A percentile compares a stretch with the other conserved stretches of the same genome.
Evolutionary conservation across 2,329 filamentous ascomycete genomes (phyloP).

Genomic region (Alternaria arborescens): DNA sequence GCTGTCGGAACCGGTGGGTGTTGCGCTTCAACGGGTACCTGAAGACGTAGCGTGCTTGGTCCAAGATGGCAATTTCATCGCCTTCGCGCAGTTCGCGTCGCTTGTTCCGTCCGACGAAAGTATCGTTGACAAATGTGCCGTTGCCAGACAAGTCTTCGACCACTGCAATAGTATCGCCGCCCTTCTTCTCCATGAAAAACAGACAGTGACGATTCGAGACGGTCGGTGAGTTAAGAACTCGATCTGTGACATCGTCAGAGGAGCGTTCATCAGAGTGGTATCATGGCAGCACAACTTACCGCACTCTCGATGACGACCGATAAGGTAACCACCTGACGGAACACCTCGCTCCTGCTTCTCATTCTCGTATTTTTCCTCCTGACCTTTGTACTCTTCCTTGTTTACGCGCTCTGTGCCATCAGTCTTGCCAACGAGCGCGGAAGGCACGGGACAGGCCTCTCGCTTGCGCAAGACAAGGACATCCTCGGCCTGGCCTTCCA

Average conservation of each 20-base stretch:
- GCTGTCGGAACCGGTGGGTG: constrained; percentile 81
- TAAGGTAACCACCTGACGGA: constrained; percentile 83
- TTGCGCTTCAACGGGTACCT: constrained; percentile 71
- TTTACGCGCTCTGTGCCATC: constrained; percentile 56
- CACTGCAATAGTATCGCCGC: constrained; percentile 70
- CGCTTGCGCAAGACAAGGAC: constrained; percentile 79
- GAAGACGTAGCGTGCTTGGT: constrained; percentile 89
- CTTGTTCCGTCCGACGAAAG: constrained; percentile 89
- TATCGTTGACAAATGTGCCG: constrained; percentile 95
- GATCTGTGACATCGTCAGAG: constrained; percentile 63
- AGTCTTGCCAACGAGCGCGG: constrained; percentile 48
- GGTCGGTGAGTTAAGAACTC: constrained; percentile 74
- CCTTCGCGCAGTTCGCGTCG: constrained; percentile 85
- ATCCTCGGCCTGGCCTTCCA: constrained; percentile 75
- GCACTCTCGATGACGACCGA: constrained; percentile 93
- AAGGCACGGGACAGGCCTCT: constrained; percentile 70
- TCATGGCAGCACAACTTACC: constrained; percentile 64
- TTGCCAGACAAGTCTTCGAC: constrained; percentile 95
- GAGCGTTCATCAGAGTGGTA: constrained; percentile 8
- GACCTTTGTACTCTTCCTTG: constrained; percentile 64
- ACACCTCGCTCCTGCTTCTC: constrained; percentile 61
- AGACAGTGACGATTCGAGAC: constrained; percentile 88
- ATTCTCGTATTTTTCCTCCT: constrained; percentile 69
- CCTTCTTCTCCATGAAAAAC: constrained; percentile 69
- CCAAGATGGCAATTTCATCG: constrained; percentile 88